phyloP scores from a whole-genome alignment of 768 basidiomycete genomes.

The Lepiota brunneoincarnata region DNA sequence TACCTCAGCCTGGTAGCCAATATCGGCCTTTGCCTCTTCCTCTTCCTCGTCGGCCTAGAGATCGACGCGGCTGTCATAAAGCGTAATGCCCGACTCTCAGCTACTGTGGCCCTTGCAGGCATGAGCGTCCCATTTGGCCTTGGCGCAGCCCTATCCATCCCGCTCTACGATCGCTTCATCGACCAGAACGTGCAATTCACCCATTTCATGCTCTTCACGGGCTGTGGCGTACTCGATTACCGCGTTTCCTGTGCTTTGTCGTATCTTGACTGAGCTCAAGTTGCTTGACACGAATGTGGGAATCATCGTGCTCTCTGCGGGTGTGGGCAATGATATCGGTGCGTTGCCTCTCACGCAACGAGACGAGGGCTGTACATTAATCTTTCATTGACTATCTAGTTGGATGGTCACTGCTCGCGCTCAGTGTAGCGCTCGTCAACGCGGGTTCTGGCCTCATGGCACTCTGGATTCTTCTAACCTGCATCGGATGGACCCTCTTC shows the following conservation, averaged over 20 bases:
- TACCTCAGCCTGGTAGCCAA: conserved; percentile 87
- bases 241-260: conserved; percentile 81
- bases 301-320: conserved; percentile 88
- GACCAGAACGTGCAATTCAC: conserved; percentile 68
- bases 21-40: conserved; percentile 83
- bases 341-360: conserved; percentile 10
- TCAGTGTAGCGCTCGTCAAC: conserved; percentile 91
- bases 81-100: conserved; percentile 68
- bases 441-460: conserved; percentile 81
- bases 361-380: not conserved
- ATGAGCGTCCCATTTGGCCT: conserved; percentile 88
- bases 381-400: conserved; percentile 28
- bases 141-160: conserved; percentile 61
- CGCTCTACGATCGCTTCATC: conserved; percentile 76
- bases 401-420: conserved; percentile 85
- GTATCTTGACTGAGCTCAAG: conserved; percentile 89
- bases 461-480: conserved; percentile 77
- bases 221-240: conserved; percentile 89
- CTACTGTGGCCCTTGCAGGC: conserved; percentile 74
- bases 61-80: conserved; percentile 80
- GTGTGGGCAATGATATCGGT: conserved; percentile 84
- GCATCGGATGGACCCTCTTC: conserved; percentile 79
- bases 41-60: conserved; percentile 92
- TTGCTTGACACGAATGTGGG: conserved; percentile 90
- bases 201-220: conserved; percentile 92